Evolutionary conservation across 352 stramenopile species (phyloP), one percentile per base, ranked within the genome.

Genomic region (Aphanomyces cochlioides): DNA sequence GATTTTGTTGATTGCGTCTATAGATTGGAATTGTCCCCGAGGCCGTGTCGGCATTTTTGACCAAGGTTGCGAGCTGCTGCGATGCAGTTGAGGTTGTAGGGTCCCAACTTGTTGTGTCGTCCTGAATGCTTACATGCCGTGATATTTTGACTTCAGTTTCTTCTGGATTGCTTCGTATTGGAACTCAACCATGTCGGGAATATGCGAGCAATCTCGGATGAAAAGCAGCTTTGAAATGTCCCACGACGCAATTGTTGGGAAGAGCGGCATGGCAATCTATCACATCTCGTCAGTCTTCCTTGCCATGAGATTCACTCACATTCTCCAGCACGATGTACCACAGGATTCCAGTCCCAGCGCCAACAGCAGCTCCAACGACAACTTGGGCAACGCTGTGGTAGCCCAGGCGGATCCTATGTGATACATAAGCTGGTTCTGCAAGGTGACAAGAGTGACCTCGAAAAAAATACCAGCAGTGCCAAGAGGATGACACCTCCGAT

Each of bases 321-420:
- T 77, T 74, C 58, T 69, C 45, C 21, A 84, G 53, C 19, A 85
- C 28, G 8, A 79, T 60, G 64, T 90, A 81, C 87, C 87, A 95
- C 8, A 73, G 28, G 19, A 84, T 54, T 1, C 84, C 87, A 47
- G 67, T 69, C 15, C 82, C 34, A 3, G 73, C 60, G 15, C 87
- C 87, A 6, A 93, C 73, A 8, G 74, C 67, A 7, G 76, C 79
- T 8, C 87, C 87, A 10, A 81, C 81, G 5, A 73, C 19, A 28
- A 92, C 85, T 77, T 95, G 87, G n/a, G 88, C 83, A 17, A 75
- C 70, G 17, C 79, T 87, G 74, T 95, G 87, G 68, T 95, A 95
- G 17, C 85, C 84, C 17, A 95, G 75, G 28, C 84, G 86, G 6
- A 93, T 79, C 37, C 64, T 71, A 48, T 19, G 7, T 12, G 8